phyloP scores from a whole-genome alignment of 225 moss, liverwort and hornwort species.

The Rhytidiadelphus loreus region DNA sequence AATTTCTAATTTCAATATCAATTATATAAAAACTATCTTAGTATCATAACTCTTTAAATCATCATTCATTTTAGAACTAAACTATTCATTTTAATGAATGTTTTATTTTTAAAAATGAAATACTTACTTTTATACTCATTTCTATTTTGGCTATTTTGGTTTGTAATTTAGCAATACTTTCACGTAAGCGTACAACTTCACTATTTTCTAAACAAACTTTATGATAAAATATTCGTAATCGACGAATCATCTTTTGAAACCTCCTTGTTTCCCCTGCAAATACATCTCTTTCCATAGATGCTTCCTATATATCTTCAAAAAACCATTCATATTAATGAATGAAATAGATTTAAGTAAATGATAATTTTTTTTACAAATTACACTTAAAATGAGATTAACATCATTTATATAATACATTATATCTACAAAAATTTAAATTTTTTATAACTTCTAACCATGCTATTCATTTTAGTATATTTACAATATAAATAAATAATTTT shows the following conservation, averaged over 20 bases:
- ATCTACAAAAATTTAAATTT: background rate
- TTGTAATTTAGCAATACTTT: background rate
- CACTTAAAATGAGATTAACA: background rate
- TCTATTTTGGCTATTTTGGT: background rate
- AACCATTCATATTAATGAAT: background rate
- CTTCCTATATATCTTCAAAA: background rate
- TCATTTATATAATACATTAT: too few species aligned
- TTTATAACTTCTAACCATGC: background rate
- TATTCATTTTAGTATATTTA: background rate
- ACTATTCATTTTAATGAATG: too few species aligned
- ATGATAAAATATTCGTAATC: background rate
- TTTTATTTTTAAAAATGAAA: too few species aligned
- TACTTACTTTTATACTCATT: background rate
- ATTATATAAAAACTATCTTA: background rate
- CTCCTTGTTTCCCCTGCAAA: slow-evolving; percentile 25
- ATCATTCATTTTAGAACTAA: background rate
- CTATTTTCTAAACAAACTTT: slow-evolving; percentile 9
- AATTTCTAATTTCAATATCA: too few species aligned
- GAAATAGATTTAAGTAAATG: background rate
- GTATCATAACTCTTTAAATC: too few species aligned
- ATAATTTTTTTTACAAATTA: too few species aligned
- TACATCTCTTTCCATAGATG: slow-evolving; percentile 3
- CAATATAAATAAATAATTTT: background rate
- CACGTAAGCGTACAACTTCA: background rate
- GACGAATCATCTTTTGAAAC: slow-evolving; percentile 17